Evolutionary conservation across 208 protist genomes (phyloP), one percentile per base, ranked within the genome.

Genomic region (Leishmania mexicana): DNA sequence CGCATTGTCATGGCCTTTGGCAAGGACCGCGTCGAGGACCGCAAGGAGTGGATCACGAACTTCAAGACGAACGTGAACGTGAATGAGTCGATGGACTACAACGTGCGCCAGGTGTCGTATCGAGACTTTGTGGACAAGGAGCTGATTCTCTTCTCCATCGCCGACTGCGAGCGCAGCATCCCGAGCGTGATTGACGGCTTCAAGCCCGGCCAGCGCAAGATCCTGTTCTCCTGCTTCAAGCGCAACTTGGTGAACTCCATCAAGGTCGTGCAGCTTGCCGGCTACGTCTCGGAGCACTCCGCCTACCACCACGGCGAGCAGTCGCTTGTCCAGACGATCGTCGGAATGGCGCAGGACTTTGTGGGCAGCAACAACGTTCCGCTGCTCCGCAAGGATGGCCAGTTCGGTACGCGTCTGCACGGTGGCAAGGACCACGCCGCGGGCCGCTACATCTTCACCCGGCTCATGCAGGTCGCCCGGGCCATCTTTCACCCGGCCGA

Each of bases 291-390:
- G 64, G 99, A 99, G 91, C 96, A 99, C 79, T 98, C 98, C 10
- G 99, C 99, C 15, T 99, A 99, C 95, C 99, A 99, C 88, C 99
- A 99, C 89, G 99, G 99, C 62, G 99, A 99, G 90, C 83, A 91
- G 76, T 98, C 92, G 6, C 94, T 99, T 3, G 91, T 94, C n/a
- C 88, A 95, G 72, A 99, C 99, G 15, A 99, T 99, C 74, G 94
- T 99, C 8, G 96, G 88, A 74, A 98, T 99, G 96, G 99, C 99
- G 45, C 99, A 99, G 93, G 95, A 99, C 82, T 99, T 96, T 87
- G 95, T 99, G 7, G 99, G 99, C 67, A 94, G 92, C 75, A 99
- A 99, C 93, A 99, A 99, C 93, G 87, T 99, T 51, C 99, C 99
- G 40, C 83, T 99, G 17, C 95, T 99, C 5, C 70, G 96, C 53